Conservation (phyloP, 176 grass and related monocot genomes). For the Olyra latifolia region DNA sequence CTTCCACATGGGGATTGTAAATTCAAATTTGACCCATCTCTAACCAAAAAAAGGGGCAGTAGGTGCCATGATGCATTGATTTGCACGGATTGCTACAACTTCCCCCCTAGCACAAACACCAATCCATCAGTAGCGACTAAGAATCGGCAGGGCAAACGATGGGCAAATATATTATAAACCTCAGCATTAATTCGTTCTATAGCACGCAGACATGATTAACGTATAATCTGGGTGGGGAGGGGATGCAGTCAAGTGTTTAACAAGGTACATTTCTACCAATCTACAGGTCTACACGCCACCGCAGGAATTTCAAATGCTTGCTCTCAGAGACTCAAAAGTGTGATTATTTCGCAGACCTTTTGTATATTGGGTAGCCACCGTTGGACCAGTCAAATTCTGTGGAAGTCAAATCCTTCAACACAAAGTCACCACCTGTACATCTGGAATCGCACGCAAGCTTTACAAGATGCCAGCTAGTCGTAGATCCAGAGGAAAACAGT, state of each 20-base stretch:
- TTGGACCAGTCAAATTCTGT: constrained; percentile 27
- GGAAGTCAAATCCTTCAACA: constrained; percentile 40
- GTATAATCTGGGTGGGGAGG: background rate
- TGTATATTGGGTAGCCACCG: constrained; percentile 39
- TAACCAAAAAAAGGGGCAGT: background rate
- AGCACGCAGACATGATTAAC: background rate
- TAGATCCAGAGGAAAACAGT: constrained; percentile 39
- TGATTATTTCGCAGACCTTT: constrained; percentile 37
- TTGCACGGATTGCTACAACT: background rate
- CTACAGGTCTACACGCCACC: constrained; percentile 12
- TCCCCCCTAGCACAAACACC: background rate
- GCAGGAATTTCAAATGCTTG: constrained; percentile 19
- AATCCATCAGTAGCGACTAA: background rate
- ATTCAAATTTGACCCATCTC: background rate
- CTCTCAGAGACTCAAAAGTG: constrained; percentile 1
- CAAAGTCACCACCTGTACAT: constrained; percentile 54
- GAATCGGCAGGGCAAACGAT: background rate
- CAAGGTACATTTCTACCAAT: constrained; percentile 15
- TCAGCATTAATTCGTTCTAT: background rate
- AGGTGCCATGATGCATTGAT: background rate
- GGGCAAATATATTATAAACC: background rate
- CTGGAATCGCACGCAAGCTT: constrained; percentile 26
- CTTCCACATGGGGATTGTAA: background rate
- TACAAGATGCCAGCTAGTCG: constrained; percentile 28
- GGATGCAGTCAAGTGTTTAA: constrained; percentile 17